Evolutionary conservation across 176 grass and related monocot species (phyloP).

Genomic region (Coix lacrymajobi): DNA sequence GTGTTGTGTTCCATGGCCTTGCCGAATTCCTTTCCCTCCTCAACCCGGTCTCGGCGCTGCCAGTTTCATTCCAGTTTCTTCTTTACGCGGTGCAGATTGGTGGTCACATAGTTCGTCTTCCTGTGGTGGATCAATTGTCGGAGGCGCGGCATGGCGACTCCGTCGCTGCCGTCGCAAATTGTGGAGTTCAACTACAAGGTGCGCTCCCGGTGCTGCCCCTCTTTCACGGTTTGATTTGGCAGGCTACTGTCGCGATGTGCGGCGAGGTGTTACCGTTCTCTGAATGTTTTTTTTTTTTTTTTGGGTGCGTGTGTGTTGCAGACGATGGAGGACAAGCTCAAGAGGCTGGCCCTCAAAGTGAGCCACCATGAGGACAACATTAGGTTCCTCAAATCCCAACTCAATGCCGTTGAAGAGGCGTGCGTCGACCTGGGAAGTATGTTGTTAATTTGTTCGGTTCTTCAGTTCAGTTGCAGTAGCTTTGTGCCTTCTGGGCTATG

Average conservation of each 20-base stretch:
- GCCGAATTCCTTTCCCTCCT: not conserved
- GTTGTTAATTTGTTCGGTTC: not conserved
- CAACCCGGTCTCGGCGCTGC: not conserved
- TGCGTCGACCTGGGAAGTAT: constrained; percentile 54
- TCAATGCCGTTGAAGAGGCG: constrained; percentile 32
- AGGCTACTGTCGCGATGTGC: not conserved
- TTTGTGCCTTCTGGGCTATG: not conserved
- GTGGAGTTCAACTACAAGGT: constrained; percentile 26
- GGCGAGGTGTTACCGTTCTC: not conserved
- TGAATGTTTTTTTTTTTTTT: not conserved
- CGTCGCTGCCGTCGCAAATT: constrained; percentile 7
- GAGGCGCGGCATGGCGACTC: constrained; percentile 15
- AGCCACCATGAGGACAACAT: constrained; percentile 71
- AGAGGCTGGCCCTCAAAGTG: constrained; percentile 52
- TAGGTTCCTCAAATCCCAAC: constrained; percentile 56
- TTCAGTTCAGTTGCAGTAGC: not conserved
- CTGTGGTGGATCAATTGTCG: not conserved
- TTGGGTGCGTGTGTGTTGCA: constrained; percentile 29
- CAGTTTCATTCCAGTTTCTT: not conserved
- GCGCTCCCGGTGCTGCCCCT: not conserved
- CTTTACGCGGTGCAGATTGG: not conserved
- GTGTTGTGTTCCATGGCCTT: not conserved
- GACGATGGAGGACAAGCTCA: constrained; percentile 60
- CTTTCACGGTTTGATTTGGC: not conserved
- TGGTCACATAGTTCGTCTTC: not conserved